Percentiles rank a stretch among this genome's conserved stretches.
phyloP scores from a whole-genome alignment of 768 basidiomycete genomes.

The Collybia nuda region DNA sequence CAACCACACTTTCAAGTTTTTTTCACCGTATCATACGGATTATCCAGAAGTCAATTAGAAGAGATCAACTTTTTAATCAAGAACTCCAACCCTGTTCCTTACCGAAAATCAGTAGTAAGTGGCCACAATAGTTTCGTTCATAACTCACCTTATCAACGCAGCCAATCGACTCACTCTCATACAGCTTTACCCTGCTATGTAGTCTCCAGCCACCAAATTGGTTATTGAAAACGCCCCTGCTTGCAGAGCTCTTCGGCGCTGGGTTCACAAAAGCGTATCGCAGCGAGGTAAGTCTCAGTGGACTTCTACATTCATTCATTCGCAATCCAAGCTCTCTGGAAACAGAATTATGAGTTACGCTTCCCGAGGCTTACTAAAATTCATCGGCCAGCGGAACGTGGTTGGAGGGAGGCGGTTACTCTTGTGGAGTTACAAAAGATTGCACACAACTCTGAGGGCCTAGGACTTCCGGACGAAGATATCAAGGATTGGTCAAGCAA shows the following conservation, averaged over 20 bases:
- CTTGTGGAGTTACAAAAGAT: constrained; percentile 52
- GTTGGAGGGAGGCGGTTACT: constrained; percentile 57
- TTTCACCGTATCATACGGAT: constrained; percentile 78
- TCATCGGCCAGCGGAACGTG: constrained; percentile 57
- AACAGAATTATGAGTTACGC: constrained; percentile 78
- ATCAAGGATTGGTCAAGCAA: constrained; percentile 40
- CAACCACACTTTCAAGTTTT: constrained; percentile 70
- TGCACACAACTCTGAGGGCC: constrained; percentile 54
- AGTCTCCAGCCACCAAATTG: constrained; percentile 52
- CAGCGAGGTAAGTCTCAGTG: constrained; percentile 42
- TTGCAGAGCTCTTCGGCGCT: constrained; percentile 77
- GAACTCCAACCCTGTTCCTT: constrained; percentile 37
- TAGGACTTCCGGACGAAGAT: constrained; percentile 49
- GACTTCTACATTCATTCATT: neutral
- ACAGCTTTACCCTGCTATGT: constrained; percentile 49
- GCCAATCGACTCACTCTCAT: constrained; percentile 39
- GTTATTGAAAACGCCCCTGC: constrained; percentile 59
- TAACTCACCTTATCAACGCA: constrained; percentile 11
- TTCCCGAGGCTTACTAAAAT: constrained; percentile 80
- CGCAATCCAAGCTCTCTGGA: neutral
- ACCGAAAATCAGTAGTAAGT: constrained; percentile 21
- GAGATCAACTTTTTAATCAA: constrained; percentile 68
- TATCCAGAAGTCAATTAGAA: constrained; percentile 66
- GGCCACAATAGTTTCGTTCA: neutral
- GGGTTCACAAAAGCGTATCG: constrained; percentile 73